phyloP scores from a whole-genome alignment of 2,329 filamentous ascomycete species.

The Diaporthe destruens region DNA sequence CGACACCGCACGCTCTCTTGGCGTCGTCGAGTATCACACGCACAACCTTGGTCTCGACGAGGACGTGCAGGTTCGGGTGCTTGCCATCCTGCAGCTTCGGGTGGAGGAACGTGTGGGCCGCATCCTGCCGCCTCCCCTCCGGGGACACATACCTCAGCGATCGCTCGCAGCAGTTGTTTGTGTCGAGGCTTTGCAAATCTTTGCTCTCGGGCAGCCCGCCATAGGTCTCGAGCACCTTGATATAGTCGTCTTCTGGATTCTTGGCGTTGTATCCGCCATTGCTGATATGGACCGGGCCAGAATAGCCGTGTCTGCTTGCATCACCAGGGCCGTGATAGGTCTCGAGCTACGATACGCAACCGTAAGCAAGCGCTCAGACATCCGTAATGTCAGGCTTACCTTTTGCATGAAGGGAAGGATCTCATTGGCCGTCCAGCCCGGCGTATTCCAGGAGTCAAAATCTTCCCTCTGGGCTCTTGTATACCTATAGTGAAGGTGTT shows the following conservation, averaged over 20 bases:
- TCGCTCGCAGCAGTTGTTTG: constrained; percentile 50
- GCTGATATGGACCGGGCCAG: constrained; percentile 63
- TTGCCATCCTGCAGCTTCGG: constrained; percentile 47
- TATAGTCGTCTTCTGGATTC: constrained; percentile 56
- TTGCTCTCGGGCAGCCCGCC: constrained; percentile 61
- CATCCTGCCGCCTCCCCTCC: constrained; percentile 53
- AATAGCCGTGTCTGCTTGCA: constrained; percentile 57
- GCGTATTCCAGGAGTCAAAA: constrained; percentile 47
- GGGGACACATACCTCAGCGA: constrained; percentile 51
- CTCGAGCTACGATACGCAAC: constrained; percentile 41
- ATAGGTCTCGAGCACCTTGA: constrained; percentile 56
- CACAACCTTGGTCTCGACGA: constrained; percentile 50
- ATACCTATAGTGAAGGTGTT: constrained; percentile 41
- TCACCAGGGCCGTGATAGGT: constrained; percentile 44
- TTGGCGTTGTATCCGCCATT: constrained; percentile 58
- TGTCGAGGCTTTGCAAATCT: constrained; percentile 63
- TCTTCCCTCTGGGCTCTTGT: constrained; percentile 48
- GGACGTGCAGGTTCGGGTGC: constrained; percentile 50
- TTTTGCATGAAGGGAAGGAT: constrained; percentile 65
- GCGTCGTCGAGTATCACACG: constrained; percentile 66
- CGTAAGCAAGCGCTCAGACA: neutral
- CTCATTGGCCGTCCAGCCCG: constrained; percentile 47
- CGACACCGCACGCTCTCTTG: constrained; percentile 66
- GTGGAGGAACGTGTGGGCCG: constrained; percentile 49
- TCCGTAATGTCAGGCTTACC: constrained; percentile 21